Conservation (phyloP, 148 eudicot species). For the Gaultheria prostrata region DNA sequence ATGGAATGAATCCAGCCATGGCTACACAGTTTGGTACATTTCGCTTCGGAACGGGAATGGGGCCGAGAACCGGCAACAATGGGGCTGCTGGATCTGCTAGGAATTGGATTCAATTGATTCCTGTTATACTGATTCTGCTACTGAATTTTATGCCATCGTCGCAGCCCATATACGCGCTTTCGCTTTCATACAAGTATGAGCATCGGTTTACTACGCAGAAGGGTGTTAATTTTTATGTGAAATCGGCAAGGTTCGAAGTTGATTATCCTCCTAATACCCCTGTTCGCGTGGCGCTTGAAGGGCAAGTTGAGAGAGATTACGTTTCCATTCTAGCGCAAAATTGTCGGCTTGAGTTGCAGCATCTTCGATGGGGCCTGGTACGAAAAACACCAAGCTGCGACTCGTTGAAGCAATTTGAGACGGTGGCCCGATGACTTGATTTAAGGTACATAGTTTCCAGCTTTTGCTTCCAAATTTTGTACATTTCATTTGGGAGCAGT, state of each 20-base stretch:
- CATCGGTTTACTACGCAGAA: constrained; percentile 33
- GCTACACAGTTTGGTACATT: constrained; percentile 42
- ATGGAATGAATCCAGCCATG: constrained; percentile 50
- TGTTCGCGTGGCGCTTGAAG: constrained; percentile 34
- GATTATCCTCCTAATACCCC: constrained; percentile 39
- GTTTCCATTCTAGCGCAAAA: constrained; percentile 33
- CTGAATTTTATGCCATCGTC: constrained; percentile 49
- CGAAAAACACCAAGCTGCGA: constrained; percentile 49
- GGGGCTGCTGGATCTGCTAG: constrained; percentile 33
- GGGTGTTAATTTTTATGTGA: constrained; percentile 49
- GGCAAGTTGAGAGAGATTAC: constrained; percentile 41
- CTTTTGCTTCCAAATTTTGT: background rate
- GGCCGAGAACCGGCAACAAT: constrained; percentile 35
- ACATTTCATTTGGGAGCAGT: background rate
- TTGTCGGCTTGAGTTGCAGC: constrained; percentile 46
- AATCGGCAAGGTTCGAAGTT: constrained; percentile 36
- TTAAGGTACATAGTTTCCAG: constrained; percentile 20
- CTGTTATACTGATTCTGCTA: constrained; percentile 43
- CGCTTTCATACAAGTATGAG: constrained; percentile 30
- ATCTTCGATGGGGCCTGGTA: constrained; percentile 43
- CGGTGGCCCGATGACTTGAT: constrained; percentile 19
- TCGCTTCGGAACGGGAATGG: constrained; percentile 42
- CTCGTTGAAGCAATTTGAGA: constrained; percentile 33
- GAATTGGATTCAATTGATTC: constrained; percentile 43
- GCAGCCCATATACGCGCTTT: constrained; percentile 40